These are phyloP conservation scores for Vigna hirtella DNA, from an alignment of 306 rosid species.

Conservation along the genomic window DNA sequence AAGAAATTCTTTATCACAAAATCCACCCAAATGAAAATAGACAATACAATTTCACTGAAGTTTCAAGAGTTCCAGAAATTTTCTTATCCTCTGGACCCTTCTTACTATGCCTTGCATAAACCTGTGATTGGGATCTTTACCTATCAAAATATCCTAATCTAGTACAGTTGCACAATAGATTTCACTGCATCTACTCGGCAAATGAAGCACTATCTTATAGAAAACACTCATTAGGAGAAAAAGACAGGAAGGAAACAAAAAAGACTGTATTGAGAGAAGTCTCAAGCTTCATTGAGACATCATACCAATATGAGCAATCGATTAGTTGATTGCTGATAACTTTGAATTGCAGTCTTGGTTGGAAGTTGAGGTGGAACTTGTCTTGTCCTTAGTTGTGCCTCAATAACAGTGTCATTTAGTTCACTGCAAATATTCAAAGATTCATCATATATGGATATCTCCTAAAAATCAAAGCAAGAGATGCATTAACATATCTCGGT, in stretches of 20 bases:
- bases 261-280: constrained; percentile 12
- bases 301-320: constrained; percentile 89
- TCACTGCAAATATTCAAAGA: constrained; percentile 65
- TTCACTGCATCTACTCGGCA: constrained; percentile 14
- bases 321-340: constrained; percentile 68
- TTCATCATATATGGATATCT: constrained; percentile 26
- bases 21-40: not conserved
- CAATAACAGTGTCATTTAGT: constrained; percentile 84
- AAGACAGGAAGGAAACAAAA: constrained; percentile 21
- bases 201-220: constrained; percentile 17
- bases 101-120: not conserved
- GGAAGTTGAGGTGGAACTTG: constrained; percentile 76
- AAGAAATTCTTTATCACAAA: not conserved
- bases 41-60: constrained; percentile 1
- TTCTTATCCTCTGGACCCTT: not conserved
- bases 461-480: constrained; percentile 28
- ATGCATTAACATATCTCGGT: constrained; percentile 23
- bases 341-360: constrained; percentile 57
- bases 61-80: not conserved
- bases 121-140: not conserved
- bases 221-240: constrained; percentile 11
- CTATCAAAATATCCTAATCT: constrained; percentile 8
- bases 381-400: constrained; percentile 60
- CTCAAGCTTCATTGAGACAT: constrained; percentile 38
- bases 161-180: not conserved